phyloP scores from a whole-genome alignment of 257 asterid genomes.

The Verbascum thapsus region DNA sequence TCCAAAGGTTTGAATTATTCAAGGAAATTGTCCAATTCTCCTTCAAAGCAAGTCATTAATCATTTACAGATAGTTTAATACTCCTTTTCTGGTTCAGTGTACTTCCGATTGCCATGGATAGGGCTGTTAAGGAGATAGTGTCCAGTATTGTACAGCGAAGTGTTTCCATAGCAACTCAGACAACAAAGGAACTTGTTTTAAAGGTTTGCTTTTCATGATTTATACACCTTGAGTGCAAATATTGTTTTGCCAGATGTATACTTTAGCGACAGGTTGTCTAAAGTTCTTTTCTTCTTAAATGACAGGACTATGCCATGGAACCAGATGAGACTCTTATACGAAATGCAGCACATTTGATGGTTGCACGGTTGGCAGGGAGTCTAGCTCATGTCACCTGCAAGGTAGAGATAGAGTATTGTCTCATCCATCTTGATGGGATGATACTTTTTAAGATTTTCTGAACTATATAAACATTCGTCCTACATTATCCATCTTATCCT shows the following conservation, averaged over 20 bases:
- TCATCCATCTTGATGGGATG: conserved; percentile 10
- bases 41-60: not conserved
- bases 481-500: conserved; percentile 15
- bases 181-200: conserved; percentile 92
- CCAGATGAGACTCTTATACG: conserved; percentile 88
- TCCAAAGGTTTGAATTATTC: conserved; percentile 74
- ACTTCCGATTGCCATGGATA: conserved; percentile 89
- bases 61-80: conserved; percentile 1
- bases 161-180: conserved; percentile 95
- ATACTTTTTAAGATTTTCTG: conserved; percentile 5
- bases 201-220: conserved; percentile 51
- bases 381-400: conserved; percentile 99
- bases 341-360: conserved; percentile 98
- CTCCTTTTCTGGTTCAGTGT: conserved; percentile 55
- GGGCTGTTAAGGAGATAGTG: conserved; percentile 93
- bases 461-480: not conserved
- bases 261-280: conserved; percentile 2
- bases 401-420: conserved; percentile 46
- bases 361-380: conserved; percentile 97
- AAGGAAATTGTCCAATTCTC: conserved; percentile 21
- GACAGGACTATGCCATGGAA: conserved; percentile 95
- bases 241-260: conserved; percentile 5
- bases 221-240: too few relatives aligned
- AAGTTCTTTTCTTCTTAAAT: conserved; percentile 23
- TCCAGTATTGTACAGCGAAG: conserved; percentile 89